Base-by-base conservation (phyloP, 768 basidiomycete species). In the Mycena leptocephala region DNA sequence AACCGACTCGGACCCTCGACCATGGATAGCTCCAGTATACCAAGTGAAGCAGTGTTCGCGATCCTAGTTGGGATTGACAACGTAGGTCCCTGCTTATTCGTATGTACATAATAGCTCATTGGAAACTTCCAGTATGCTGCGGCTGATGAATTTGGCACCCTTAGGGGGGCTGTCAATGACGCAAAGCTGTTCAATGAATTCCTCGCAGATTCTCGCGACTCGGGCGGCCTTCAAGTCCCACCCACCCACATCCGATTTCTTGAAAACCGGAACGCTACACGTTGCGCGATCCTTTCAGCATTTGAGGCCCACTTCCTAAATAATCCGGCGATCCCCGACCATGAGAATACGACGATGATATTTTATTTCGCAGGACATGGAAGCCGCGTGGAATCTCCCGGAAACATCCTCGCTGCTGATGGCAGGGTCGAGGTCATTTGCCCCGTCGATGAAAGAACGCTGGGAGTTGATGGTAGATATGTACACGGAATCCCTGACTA, bases 401-500 rank as follows among this genome's bases (percentile, higher is more conserved):
- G 30, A 11, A 58, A 58, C 16, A 14, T 58, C 16, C 28, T 58
- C 13, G 16, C 56, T 2, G 4, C 56, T 20, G 56, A 58, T 33
- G 24, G 13, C 14, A 35, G 32, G 56, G 56, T 58, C 11, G 32
- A 35, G 20, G 56, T 30, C 56, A 58, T 58, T 14, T 58, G 56
- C 22, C 56, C 56, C 28, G 56, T 58, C 14, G 56, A 58, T 20
- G 56, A 58, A 14, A 37, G 61, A 22, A 72, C 71, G 35, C 8
- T 62, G 11, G 43, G 30, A 16, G 5, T 11, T 24, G 51, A 51
- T 5, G 71, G n/a, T 51, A 53, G n/a, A 28, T 55, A 62, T 30
- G 62, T 72, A n/a, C 62, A 72, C 35, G 62, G 28, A 48, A 72
- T 72, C 26, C 71, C 71, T 10, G 71, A 72, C 48, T 72, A 72